Base-by-base conservation (phyloP, 805 yeast species). In the Metschnikowia borealis region DNA sequence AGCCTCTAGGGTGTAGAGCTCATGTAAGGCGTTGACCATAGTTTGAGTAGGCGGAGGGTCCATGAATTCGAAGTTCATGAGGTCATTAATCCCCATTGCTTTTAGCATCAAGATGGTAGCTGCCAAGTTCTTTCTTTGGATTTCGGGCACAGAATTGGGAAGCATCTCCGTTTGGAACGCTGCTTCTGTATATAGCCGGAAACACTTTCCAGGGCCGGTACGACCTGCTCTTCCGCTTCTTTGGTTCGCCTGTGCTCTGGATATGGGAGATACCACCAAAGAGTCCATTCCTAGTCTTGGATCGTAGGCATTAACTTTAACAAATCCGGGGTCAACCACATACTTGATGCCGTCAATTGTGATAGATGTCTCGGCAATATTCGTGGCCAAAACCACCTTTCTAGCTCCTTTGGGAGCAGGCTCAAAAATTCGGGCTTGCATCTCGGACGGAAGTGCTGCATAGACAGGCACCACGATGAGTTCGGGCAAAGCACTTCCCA, bases 191-290 rank as follows among this genome's bases (percentile, higher is more conserved):
- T 87, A 94, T n/a, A 94, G 70, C 50, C 99, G 72, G 62, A 83
- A 94, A 63, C 99, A 95, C 58, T 88, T 85, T 1, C 99, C 99
- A 0, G 97, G 96, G 0, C 95, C 95, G 0, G 96, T 89, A 73
- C 99, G 85, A 44, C 99, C 99, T 0, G 99, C 99, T 64, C 99
- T 81, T 49, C 99, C 99, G 42, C 96, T 81, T 63, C 99, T 78
- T 69, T 94, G 99, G 57, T 87, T 87, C 0, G 98, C 97, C 63
- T 91, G 96, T 0, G 99, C 98, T 59, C 87, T 87, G 0, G 98
- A 92, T 44, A 94, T 89, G 1, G 96, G 96, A 14, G 84, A 78
- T 2, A 90, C 86, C 6, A 82, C 75, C 59, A 94, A 75, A 6
- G 92, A 83, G 61, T 92, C 98, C 91, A 94, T 91, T 15, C 97